Conservation (phyloP, 2,329 filamentous ascomycete species). For the Pseudophaeomoniella oleicola region DNA sequence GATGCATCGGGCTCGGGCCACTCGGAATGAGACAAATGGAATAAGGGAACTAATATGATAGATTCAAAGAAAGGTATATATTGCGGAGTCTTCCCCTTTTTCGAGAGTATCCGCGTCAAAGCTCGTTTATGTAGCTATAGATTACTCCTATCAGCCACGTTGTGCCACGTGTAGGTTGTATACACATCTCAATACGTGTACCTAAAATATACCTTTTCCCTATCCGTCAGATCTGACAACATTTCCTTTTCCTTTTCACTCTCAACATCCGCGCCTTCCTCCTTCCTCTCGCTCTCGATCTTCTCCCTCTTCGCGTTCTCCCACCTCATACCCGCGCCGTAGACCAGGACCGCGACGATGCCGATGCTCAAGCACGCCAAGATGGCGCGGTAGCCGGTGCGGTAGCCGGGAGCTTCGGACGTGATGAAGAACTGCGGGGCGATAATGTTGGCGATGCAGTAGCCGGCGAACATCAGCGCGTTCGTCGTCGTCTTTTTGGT, state of each 20-base stretch:
- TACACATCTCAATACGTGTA: neutral
- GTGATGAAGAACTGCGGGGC: constrained; percentile 29
- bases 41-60: too few relatives aligned
- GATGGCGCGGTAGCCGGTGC: constrained; percentile 14
- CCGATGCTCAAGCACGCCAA: constrained; percentile 13
- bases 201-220: neutral
- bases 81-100: too few relatives aligned
- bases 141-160: too few relatives aligned
- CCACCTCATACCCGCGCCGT: constrained; percentile 15
- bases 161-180: too few relatives aligned
- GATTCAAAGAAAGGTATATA: too few relatives aligned
- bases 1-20: too few relatives aligned
- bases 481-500: constrained; percentile 33
- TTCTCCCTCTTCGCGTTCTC: constrained; percentile 19
- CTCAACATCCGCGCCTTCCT: constrained; percentile 5
- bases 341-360: constrained; percentile 17
- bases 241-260: neutral
- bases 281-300: constrained; percentile 17
- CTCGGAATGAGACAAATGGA: too few relatives aligned
- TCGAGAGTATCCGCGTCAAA: too few relatives aligned
- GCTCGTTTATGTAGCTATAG: too few relatives aligned
- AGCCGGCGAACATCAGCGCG: constrained; percentile 28
- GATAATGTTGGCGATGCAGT: constrained; percentile 28
- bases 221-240: neutral
- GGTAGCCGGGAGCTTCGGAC: constrained; percentile 23